These are phyloP conservation scores for Mrakia blollopis DNA, from an alignment of 768 basidiomycete species.

Conservation along the genomic window DNA sequence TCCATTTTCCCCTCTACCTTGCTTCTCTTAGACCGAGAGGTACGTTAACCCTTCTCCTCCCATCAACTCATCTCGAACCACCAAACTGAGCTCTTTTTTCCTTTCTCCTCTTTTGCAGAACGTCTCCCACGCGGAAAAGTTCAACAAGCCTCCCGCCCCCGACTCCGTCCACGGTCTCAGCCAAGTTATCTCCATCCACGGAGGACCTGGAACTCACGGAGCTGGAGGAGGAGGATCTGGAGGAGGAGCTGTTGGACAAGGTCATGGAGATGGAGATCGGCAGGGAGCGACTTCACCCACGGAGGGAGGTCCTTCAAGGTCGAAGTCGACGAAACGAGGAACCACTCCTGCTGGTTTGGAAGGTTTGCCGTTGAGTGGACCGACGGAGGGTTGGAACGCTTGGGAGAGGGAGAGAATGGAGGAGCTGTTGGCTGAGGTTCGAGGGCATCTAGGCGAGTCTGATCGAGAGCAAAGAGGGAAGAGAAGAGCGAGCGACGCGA, in stretches of 20 bases:
- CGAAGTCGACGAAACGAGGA: constrained; percentile 33
- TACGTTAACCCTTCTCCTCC: not conserved
- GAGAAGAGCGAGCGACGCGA: not conserved
- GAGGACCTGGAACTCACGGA: constrained; percentile 43
- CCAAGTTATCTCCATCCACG: constrained; percentile 41
- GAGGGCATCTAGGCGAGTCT: constrained; percentile 77
- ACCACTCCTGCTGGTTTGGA: constrained; percentile 38
- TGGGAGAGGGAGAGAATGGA: constrained; percentile 91
- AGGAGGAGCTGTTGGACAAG: constrained; percentile 44
- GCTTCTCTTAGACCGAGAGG: not conserved
- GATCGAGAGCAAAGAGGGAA: too few relatives aligned
- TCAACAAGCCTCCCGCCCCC: constrained; percentile 41
- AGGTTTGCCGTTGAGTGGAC: constrained; percentile 37
- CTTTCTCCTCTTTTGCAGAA: constrained; percentile 19
- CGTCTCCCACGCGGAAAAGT: constrained; percentile 43
- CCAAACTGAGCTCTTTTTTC: not conserved
- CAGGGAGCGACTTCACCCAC: constrained; percentile 21
- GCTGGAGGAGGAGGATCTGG: constrained; percentile 47
- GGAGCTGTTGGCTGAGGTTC: constrained; percentile 62
- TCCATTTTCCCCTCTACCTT: not conserved
- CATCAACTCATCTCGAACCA: not conserved
- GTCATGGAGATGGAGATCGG: constrained; percentile 25
- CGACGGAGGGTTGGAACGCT: constrained; percentile 68
- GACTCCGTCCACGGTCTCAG: constrained; percentile 39
- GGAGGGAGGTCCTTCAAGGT: not conserved